Conservation (phyloP, 805 yeast genomes). For the Lachancea meyersii region DNA sequence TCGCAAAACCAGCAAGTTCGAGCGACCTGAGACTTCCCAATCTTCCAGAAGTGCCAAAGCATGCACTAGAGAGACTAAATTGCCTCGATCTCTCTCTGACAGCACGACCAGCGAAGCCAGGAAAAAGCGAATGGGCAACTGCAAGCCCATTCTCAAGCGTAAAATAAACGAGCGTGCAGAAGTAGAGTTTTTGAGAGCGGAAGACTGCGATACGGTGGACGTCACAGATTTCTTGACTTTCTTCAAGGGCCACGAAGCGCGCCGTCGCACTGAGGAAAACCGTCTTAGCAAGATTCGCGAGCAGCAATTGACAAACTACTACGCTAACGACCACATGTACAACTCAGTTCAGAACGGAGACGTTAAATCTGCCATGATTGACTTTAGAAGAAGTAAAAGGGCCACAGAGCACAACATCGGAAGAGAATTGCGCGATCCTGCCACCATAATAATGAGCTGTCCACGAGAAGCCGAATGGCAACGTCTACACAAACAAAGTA, state of each 20-base stretch:
- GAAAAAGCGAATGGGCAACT: not conserved
- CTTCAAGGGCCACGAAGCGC: conserved; percentile 35
- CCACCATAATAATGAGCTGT: not conserved
- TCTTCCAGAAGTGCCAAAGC: not conserved
- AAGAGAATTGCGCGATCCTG: conserved; percentile 2
- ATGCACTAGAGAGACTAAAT: not conserved
- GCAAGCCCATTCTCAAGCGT: conserved; percentile 36
- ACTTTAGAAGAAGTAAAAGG: conserved; percentile 16
- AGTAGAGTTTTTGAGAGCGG: conserved; percentile 34
- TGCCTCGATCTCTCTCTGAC: conserved; percentile 1
- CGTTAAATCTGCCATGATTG: conserved; percentile 15
- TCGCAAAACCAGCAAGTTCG: conserved; percentile 11
- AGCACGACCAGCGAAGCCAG: not conserved
- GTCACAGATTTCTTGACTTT: conserved; percentile 33
- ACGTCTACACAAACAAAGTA: not conserved
- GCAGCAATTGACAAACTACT: conserved; percentile 35
- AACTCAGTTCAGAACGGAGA: conserved; percentile 11
- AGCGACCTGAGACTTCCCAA: not conserved
- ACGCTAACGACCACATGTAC: conserved; percentile 17
- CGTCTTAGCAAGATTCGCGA: conserved; percentile 33
- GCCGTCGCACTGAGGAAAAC: conserved; percentile 32
- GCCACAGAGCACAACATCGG: conserved; percentile 20
- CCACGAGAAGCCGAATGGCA: conserved; percentile 3
- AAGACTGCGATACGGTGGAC: conserved; percentile 35
- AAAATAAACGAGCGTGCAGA: conserved; percentile 32